These are phyloP conservation scores for Bretziella fagacearum DNA, from an alignment of 2,329 filamentous ascomycete genomes.

Conservation along the genomic window DNA sequence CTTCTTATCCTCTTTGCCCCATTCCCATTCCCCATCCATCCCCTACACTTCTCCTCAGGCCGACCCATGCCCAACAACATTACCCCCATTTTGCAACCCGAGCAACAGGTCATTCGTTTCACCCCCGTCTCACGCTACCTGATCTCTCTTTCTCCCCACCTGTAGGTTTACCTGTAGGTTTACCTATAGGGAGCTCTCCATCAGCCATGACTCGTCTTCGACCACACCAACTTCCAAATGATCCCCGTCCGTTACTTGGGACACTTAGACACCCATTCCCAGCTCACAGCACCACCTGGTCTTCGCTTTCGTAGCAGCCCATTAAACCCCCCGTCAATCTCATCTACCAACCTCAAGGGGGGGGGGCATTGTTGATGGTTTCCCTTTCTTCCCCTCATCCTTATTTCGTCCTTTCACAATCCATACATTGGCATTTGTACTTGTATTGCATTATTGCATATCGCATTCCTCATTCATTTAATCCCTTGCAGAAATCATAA, in stretches of 20 bases:
- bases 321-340: background rate
- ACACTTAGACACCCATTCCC: too few relatives aligned
- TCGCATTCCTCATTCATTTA: background rate
- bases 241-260: too few relatives aligned
- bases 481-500: background rate
- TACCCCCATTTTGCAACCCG: conserved; percentile 2
- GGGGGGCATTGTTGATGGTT: background rate
- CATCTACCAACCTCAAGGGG: too few relatives aligned
- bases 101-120: conserved; percentile 5
- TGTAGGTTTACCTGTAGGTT: too few relatives aligned
- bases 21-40: background rate
- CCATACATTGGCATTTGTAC: background rate
- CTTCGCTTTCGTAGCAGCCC: background rate
- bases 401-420: background rate
- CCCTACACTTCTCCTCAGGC: background rate
- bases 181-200: too few relatives aligned
- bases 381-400: background rate
- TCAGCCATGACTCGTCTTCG: too few relatives aligned
- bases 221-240: too few relatives aligned
- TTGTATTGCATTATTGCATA: background rate
- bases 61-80: conserved; percentile 1
- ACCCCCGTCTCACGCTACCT: conserved; percentile 7
- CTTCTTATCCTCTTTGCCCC: too few relatives aligned
- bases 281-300: too few relatives aligned
- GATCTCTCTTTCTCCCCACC: background rate